Percentiles rank a stretch among this genome's conserved stretches.
Conservation (phyloP, 2,329 filamentous ascomycete species). For the Verticillium longisporum region DNA sequence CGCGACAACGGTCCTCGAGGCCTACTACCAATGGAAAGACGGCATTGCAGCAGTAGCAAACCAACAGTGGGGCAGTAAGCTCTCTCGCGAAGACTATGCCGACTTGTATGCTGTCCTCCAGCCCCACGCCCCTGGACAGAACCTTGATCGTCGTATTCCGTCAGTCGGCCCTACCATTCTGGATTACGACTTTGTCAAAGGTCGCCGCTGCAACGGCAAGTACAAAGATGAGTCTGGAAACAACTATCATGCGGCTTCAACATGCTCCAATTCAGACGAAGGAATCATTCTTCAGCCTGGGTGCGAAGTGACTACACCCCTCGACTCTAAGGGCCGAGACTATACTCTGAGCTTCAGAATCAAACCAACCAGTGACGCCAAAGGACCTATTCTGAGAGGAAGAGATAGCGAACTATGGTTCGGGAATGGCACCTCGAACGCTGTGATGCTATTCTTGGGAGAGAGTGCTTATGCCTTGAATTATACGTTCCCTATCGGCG, state of each 20-base stretch:
- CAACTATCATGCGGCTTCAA: slow-evolving; percentile 9
- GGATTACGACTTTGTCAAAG: slow-evolving; percentile 8
- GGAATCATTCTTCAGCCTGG: slow-evolving; percentile 21
- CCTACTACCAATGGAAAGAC: slow-evolving; percentile 17
- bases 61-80: slow-evolving; percentile 18
- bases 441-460: slow-evolving; percentile 9
- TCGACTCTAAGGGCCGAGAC: slow-evolving; percentile 50
- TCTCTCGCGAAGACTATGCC: slow-evolving; percentile 8
- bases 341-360: slow-evolving; percentile 45
- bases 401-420: slow-evolving; percentile 11
- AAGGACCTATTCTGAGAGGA: slow-evolving; percentile 8
- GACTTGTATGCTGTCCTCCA: slow-evolving; percentile 12
- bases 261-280: slow-evolving; percentile 1
- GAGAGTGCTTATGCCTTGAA: slow-evolving; percentile 11
- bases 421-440: slow-evolving; percentile 9
- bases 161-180: slow-evolving; percentile 11
- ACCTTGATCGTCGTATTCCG: slow-evolving; percentile 13
- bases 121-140: slow-evolving; percentile 14
- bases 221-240: slow-evolving; percentile 14
- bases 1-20: slow-evolving; percentile 15
- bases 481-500: slow-evolving; percentile 10
- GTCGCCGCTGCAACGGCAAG: slow-evolving; percentile 3
- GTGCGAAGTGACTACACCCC: slow-evolving; percentile 33
- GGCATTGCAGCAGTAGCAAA: slow-evolving; percentile 17
- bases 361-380: slow-evolving; percentile 9